Base-by-base conservation (phyloP, 2,329 filamentous ascomycete genomes). In the Xylaria sp. region DNA sequence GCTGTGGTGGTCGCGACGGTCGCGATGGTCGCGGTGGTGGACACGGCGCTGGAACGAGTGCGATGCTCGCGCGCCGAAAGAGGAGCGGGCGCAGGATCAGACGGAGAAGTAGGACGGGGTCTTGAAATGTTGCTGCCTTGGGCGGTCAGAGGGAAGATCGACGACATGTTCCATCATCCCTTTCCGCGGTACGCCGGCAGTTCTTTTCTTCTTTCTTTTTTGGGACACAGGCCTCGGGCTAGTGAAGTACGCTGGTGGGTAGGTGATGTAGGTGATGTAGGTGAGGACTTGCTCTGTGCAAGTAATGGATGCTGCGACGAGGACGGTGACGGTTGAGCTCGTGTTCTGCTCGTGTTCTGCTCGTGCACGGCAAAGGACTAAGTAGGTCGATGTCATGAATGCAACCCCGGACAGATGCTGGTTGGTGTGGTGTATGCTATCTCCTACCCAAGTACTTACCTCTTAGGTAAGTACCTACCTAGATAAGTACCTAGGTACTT, bases 81-180 rank as follows among this genome's bases (percentile, higher is more conserved):
- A 4, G 15, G 38, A 23, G 41, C 27, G 23, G 15, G 43, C 21
- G 33, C 40, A 25, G 51, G 44, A 29, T 58, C 44, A 40, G 47
- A 11, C 37, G 35, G 31, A 23, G 56, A 54, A 7, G 43, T 38
- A 40, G 53, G 63, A 46, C 40, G 41, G 33, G 23, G 56, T 49
- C 40, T 37, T 41, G 53, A 56, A 67, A 64, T 69, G 53, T 71
- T 64, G 57, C 44, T 55, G 61, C 58, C 65, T 58, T 61, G 56
- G 31, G 68, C 65, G 62, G 65, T 64, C 66, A 64, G 54, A 49
- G 67, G 47, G 52, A 67, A 66, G 61, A 63, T 67, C 47, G 63
- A 58, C 65, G 71, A 70, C 71, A 72, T 73, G 49, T 69, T 67
- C 71, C 71, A 71, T 72, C 60, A 63, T 72, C 62, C 58, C 33